Percentiles rank a stretch among this genome's conserved stretches.
Conservation (phyloP, 352 stramenopile species). For the Pythium myriotylum region DNA sequence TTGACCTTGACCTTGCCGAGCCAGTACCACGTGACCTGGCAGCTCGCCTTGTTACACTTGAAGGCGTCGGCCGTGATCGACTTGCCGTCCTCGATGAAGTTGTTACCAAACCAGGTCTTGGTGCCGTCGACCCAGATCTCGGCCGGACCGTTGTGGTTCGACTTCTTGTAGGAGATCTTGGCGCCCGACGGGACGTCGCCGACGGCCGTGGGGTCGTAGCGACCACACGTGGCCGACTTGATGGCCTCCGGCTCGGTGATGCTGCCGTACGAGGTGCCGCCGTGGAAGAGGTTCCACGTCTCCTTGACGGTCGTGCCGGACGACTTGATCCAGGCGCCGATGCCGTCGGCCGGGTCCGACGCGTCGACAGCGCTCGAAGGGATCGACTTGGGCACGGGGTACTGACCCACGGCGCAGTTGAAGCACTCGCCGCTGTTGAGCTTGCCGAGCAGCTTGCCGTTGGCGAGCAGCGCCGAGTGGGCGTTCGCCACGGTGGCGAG, state of each 20-base stretch:
- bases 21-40: constrained; percentile 30
- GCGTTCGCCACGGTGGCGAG: constrained; percentile 12
- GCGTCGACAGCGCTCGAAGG: constrained; percentile 24
- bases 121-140: constrained; percentile 28
- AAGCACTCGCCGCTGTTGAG: constrained; percentile 32
- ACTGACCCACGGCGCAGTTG: constrained; percentile 30
- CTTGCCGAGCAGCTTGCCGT: constrained; percentile 29
- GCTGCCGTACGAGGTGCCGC: constrained; percentile 20
- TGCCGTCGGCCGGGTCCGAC: constrained; percentile 16
- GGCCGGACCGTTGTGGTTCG: constrained; percentile 31
- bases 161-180: constrained; percentile 33
- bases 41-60: constrained; percentile 26
- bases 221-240: constrained; percentile 22
- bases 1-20: constrained; percentile 31
- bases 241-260: constrained; percentile 21
- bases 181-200: constrained; percentile 18
- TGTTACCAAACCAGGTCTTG: constrained; percentile 24
- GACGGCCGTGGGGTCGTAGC: constrained; percentile 22
- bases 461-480: constrained; percentile 24
- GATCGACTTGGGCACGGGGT: constrained; percentile 23
- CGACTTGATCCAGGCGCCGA: constrained; percentile 27
- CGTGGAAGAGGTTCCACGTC: constrained; percentile 23
- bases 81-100: constrained; percentile 27
- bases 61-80: constrained; percentile 21
- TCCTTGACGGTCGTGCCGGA: constrained; percentile 23